A percentile compares a stretch with the other conserved stretches of the same genome.
phyloP scores from a whole-genome alignment of 2,329 filamentous ascomycete genomes.

The Aspergillus puulaauensis region DNA sequence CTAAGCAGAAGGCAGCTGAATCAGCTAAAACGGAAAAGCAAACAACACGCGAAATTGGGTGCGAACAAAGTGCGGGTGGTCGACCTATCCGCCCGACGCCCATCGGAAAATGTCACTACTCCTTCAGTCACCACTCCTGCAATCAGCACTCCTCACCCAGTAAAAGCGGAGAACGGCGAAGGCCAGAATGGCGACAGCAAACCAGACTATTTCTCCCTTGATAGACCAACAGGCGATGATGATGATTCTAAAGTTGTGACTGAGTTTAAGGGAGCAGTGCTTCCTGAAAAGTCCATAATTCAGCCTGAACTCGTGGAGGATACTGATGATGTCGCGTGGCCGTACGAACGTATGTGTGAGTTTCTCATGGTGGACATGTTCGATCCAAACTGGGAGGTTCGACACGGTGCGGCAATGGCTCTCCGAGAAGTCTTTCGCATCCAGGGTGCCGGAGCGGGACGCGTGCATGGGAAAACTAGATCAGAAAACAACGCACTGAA shows the following conservation, averaged over 20 bases:
- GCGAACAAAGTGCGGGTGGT: constrained; percentile 88
- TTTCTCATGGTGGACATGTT: constrained; percentile 93
- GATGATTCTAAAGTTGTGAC: constrained; percentile 91
- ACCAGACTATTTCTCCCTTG: constrained; percentile 86
- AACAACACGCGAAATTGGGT: constrained; percentile 83
- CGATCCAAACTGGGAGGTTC: constrained; percentile 89
- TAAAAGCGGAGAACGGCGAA: constrained; percentile 61
- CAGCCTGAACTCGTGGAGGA: constrained; percentile 74
- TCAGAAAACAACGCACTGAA: constrained; percentile 78
- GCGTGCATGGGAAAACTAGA: constrained; percentile 67
- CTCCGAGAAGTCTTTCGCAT: constrained; percentile 86
- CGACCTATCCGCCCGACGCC: constrained; percentile 71
- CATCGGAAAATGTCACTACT: constrained; percentile 64
- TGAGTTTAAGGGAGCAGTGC: constrained; percentile 84
- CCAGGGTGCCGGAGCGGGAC: constrained; percentile 87
- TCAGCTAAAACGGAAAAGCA: constrained; percentile 89
- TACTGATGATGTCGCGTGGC: constrained; percentile 73
- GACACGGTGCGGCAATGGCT: constrained; percentile 94
- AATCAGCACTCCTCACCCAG: constrained; percentile 52
- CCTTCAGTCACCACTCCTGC: constrained; percentile 50
- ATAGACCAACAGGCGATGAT: constrained; percentile 69
- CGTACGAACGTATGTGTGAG: constrained; percentile 89
- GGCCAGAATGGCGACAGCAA: constrained; percentile 62
- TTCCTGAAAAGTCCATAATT: constrained; percentile 82
- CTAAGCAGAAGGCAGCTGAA: constrained; percentile 94